Conservation (phyloP, 441 rosid genomes). For the Jatropha podagrica region DNA sequence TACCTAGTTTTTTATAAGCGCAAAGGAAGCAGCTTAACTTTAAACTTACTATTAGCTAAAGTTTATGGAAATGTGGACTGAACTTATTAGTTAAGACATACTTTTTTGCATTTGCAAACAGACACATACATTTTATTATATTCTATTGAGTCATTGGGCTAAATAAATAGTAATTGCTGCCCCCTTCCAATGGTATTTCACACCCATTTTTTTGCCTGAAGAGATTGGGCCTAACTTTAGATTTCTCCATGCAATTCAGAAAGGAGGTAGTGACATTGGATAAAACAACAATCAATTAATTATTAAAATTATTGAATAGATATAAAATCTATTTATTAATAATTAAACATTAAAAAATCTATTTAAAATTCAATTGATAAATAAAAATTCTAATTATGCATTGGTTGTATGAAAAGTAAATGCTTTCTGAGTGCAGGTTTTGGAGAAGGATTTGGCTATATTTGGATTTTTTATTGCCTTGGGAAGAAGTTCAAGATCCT, state of each 20-base stretch:
- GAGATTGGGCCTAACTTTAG: neutral
- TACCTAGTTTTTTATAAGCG: neutral
- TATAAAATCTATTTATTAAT: neutral
- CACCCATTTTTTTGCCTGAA: neutral
- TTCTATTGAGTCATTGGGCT: neutral
- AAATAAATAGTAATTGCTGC: neutral
- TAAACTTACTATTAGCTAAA: neutral
- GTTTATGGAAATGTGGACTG: neutral
- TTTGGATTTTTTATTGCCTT: constrained; percentile 98
- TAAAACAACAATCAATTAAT: neutral
- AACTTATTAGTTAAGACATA: constrained; percentile 3
- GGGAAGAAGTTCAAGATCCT: constrained; percentile 84
- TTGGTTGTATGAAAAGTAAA: constrained; percentile 18
- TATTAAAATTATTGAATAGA: neutral
- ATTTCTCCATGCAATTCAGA: constrained; percentile 3
- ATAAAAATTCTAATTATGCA: neutral
- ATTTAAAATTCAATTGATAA: neutral
- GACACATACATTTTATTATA: neutral
- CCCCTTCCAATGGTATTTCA: neutral
- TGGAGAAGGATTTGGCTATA: constrained; percentile 97
- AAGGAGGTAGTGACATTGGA: neutral
- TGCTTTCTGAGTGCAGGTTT: constrained; percentile 61
- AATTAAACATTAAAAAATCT: too few relatives aligned
- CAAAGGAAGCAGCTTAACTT: neutral
- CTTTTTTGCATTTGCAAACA: neutral